Base-by-base conservation (phyloP, 495 filamentous ascomycete species). In the Glonium stellatum region DNA sequence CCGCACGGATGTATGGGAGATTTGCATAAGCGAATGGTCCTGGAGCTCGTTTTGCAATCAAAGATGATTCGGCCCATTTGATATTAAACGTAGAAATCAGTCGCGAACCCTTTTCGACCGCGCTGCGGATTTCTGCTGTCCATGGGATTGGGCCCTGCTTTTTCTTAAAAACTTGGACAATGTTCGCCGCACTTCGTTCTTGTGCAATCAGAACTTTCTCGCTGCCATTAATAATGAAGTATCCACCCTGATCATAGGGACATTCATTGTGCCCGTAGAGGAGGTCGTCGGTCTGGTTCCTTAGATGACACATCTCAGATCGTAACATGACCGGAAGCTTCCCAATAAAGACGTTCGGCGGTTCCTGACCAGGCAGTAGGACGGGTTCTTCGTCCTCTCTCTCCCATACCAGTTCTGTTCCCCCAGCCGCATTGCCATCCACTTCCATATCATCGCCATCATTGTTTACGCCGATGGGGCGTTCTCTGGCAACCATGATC, bases 201-300 rank as follows among this genome's bases (percentile, higher is more conserved):
- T 99, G 93, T 1, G 95, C 95, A 61, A 99, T 97, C 60, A 99
- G 73, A 21, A 99, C 93, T 80, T 99, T 99, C 72, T 99, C 93
- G 71, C 89, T 93, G n/a, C 93, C 93, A 75, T 97, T 99, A 76
- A 99, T 97, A 61, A 99, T 87, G 72, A 99, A 99, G 66, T 99
- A 99, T 58, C 93, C 93, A 51, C 93, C 93, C 64, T 93, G 92
- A 69, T 99, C 93, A 72, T 95, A 97, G 0, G 95, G 93, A 58
- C 93, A 99, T 73, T 99, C 93, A 69, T 92, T 92, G 73, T 89
- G 84, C 11, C 84, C 77, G 68, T 92, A 96, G 1, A 97, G 79
- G 18, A 86, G 83, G 54, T 89, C 82, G 60, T 97, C 92, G 53
- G 80, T 80, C 66, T 92, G 79, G 58, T 87, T 84, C 66, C 86